Evolutionary conservation across 495 filamentous ascomycete species (phyloP).

Genomic region (Podospora bellae-mahoneyi): DNA sequence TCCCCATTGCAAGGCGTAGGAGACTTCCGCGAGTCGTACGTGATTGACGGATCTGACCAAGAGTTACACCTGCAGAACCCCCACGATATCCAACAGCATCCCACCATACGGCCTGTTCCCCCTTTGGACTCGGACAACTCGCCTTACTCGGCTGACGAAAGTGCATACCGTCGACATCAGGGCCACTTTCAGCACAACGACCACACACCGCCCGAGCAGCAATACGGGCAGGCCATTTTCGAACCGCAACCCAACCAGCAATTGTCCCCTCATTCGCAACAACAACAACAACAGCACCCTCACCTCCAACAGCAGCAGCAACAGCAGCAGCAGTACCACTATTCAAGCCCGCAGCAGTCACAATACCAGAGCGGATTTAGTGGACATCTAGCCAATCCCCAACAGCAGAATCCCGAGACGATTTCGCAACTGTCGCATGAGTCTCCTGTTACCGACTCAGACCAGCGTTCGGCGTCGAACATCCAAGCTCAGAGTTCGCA

Average conservation of each 20-base stretch:
- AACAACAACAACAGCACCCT: conserved; percentile 33
- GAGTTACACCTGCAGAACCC: conserved; percentile 39
- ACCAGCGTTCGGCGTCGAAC: conserved; percentile 39
- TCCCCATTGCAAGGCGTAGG: conserved; percentile 46
- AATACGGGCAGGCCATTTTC: conserved; percentile 30
- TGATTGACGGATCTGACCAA: conserved; percentile 37
- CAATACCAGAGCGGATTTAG: conserved; percentile 39
- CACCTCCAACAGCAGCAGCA: conserved; percentile 38
- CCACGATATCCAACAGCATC: conserved; percentile 34
- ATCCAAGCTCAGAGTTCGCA: conserved; percentile 38
- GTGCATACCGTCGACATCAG: conserved; percentile 42
- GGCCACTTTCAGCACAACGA: conserved; percentile 39
- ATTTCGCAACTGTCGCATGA: conserved; percentile 63
- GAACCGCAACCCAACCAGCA: conserved; percentile 17
- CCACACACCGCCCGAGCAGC: conserved; percentile 35
- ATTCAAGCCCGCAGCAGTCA: conserved; percentile 29
- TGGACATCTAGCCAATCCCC: conserved; percentile 40
- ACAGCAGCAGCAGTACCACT: conserved; percentile 36
- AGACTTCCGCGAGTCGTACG: conserved; percentile 40
- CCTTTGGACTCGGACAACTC: conserved; percentile 34
- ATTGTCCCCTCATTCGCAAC: conserved; percentile 27
- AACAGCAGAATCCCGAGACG: conserved; percentile 50
- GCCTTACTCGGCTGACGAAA: conserved; percentile 42
- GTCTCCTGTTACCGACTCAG: conserved; percentile 47
- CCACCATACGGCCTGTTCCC: conserved; percentile 43